Evolutionary conservation across 257 asterid genomes (phyloP).

Genomic region (Capsicum rhomboideum): DNA sequence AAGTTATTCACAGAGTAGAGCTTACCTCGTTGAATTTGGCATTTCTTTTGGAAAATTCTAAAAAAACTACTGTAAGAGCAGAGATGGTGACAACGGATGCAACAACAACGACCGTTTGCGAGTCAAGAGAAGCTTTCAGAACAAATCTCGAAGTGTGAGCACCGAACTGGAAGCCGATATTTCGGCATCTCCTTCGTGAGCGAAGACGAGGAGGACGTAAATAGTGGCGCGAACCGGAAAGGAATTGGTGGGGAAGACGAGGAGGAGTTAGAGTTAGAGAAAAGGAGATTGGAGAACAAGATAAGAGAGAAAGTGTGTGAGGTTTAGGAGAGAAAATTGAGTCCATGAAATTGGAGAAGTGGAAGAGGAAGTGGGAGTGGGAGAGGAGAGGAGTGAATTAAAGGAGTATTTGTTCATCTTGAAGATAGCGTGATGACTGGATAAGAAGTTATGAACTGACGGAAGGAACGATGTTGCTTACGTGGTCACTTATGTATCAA

Average conservation of each 20-base stretch:
- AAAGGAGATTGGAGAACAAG: conserved; percentile 32
- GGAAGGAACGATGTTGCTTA: conserved; percentile 9
- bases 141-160: conserved; percentile 17
- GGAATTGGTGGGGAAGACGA: conserved; percentile 24
- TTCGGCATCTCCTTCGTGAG: conserved; percentile 35
- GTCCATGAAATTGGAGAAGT: conserved; percentile 36
- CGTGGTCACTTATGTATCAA: conserved; percentile 8
- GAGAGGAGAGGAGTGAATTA: background rate
- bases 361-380: background rate
- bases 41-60: conserved; percentile 22
- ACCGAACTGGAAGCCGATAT: conserved; percentile 32
- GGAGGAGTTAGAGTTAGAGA: conserved; percentile 26
- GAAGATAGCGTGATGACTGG: conserved; percentile 33
- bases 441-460: conserved; percentile 19
- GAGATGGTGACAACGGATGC: conserved; percentile 54
- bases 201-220: conserved; percentile 35
- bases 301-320: conserved; percentile 21
- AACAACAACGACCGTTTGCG: conserved; percentile 39
- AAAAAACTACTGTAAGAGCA: conserved; percentile 39
- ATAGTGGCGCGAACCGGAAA: conserved; percentile 35
- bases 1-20: background rate
- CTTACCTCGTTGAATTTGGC: conserved; percentile 32
- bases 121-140: conserved; percentile 57
- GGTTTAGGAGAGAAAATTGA: conserved; percentile 44
- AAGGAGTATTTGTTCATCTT: conserved; percentile 4